Conservation (phyloP, 1,139 yeast genomes). For the Nakaseomyces sp. region DNA sequence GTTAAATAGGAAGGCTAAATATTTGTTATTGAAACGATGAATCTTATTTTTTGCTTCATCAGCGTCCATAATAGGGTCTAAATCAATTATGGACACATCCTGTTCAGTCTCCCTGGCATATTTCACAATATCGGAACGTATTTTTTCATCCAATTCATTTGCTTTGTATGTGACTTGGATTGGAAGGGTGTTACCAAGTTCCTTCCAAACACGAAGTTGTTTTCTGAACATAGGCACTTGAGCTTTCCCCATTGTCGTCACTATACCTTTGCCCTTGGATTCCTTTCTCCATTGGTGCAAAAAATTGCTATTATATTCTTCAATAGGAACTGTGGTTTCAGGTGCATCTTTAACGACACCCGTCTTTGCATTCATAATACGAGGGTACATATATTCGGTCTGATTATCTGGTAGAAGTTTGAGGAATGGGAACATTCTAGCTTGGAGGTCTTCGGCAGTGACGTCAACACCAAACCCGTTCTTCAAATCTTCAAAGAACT, state of each 20-base stretch:
- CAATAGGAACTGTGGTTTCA: not conserved
- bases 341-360: slow-evolving; percentile 2
- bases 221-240: slow-evolving; percentile 6
- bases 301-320: slow-evolving; percentile 8
- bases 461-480: not conserved
- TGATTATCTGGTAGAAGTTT: not conserved
- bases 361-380: slow-evolving; percentile 5
- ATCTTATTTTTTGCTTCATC: not conserved
- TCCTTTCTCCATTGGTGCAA: slow-evolving; percentile 9
- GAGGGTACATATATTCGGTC: slow-evolving; percentile 3
- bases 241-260: slow-evolving; percentile 8
- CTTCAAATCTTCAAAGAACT: not conserved
- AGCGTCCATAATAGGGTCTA: slow-evolving; percentile 3
- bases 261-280: slow-evolving; percentile 12
- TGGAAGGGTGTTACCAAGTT: slow-evolving; percentile 9
- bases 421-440: slow-evolving; percentile 12
- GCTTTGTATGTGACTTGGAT: slow-evolving; percentile 11
- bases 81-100: slow-evolving; percentile 6
- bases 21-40: slow-evolving; percentile 7
- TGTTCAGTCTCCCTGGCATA: slow-evolving; percentile 9
- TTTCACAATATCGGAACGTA: slow-evolving; percentile 2
- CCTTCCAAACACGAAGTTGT: slow-evolving; percentile 8
- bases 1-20: slow-evolving; percentile 32
- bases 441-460: slow-evolving; percentile 5
- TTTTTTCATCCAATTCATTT: slow-evolving; percentile 5